A percentile compares a stretch with the other conserved stretches of the same genome.
These are phyloP conservation scores for Boletus edulis DNA, from an alignment of 768 basidiomycete species.

Conservation along the genomic window DNA sequence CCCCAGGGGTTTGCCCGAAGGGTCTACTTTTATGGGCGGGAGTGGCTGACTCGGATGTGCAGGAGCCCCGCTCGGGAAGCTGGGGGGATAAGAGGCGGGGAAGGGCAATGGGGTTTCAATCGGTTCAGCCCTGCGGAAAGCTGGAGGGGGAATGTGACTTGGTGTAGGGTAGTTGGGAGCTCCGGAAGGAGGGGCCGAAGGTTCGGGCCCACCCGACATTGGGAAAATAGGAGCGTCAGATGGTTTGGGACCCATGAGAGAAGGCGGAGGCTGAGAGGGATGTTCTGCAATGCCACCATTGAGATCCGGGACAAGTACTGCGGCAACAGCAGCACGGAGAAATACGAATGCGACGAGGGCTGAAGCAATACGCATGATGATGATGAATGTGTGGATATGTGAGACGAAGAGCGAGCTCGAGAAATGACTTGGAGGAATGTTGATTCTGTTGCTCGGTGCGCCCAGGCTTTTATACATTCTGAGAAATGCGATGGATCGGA, in stretches of 20 bases:
- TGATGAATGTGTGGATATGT: neutral
- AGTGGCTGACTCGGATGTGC: neutral
- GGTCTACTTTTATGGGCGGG: neutral
- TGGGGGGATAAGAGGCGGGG: neutral
- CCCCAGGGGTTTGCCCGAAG: no score
- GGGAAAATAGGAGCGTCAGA: neutral
- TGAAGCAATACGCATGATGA: slow-evolving; percentile 10
- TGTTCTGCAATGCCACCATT: neutral
- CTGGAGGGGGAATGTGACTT: neutral
- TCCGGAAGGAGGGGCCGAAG: neutral
- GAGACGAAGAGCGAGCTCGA: neutral
- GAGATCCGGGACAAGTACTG: neutral
- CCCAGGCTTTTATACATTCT: slow-evolving; percentile 7
- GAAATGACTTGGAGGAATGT: no score
- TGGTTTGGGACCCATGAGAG: neutral
- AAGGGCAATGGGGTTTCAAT: neutral
- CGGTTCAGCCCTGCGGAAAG: neutral
- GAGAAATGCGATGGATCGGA: neutral
- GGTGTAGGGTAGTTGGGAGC: neutral
- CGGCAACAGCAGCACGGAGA: slow-evolving; percentile 6
- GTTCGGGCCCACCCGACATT: neutral
- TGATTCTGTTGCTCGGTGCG: no score
- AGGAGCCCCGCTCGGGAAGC: neutral
- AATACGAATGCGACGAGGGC: slow-evolving; percentile 1
- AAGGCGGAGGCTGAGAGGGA: neutral